These are phyloP conservation scores for Petunia axillaris DNA, from an alignment of 257 asterid genomes.

Conservation along the genomic window DNA sequence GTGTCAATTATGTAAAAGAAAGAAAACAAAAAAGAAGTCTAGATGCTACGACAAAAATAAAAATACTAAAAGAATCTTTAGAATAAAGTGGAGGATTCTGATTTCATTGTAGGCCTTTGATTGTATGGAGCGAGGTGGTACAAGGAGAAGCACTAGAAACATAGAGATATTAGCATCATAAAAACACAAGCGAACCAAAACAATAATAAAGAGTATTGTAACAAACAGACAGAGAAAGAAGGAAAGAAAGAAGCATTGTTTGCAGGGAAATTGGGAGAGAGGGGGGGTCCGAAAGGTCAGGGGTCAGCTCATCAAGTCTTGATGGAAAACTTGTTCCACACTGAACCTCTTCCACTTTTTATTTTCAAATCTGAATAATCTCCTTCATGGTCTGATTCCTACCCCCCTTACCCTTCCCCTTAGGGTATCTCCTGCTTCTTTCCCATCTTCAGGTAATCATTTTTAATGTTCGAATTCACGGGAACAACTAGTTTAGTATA, in stretches of 20 bases:
- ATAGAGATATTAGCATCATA: not conserved
- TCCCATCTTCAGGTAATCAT: constrained; percentile 43
- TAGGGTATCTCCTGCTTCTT: constrained; percentile 37
- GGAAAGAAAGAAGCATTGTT: constrained; percentile 11
- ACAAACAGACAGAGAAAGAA: constrained; percentile 21
- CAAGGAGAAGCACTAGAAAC: not conserved
- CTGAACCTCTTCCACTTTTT: not conserved
- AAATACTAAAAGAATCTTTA: not conserved
- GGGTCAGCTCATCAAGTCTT: constrained; percentile 27
- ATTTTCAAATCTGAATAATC: constrained; percentile 23
- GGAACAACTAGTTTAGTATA: too few relatives aligned
- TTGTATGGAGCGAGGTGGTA: not conserved
- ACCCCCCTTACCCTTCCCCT: constrained; percentile 25
- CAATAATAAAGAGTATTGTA: not conserved
- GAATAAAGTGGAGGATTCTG: constrained; percentile 7
- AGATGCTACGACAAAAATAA: not conserved
- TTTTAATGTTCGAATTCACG: not conserved
- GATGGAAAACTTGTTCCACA: constrained; percentile 23
- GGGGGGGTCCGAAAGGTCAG: constrained; percentile 35
- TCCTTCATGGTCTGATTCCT: constrained; percentile 8
- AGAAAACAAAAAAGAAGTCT: not conserved
- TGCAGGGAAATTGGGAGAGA: constrained; percentile 6
- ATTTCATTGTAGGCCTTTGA: constrained; percentile 8
- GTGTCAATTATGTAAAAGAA: not conserved
- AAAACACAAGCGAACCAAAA: not conserved